Percentiles rank a stretch among this genome's conserved stretches.
phyloP scores from a whole-genome alignment of 208 protist species.

The Trypanosoma caninum region DNA sequence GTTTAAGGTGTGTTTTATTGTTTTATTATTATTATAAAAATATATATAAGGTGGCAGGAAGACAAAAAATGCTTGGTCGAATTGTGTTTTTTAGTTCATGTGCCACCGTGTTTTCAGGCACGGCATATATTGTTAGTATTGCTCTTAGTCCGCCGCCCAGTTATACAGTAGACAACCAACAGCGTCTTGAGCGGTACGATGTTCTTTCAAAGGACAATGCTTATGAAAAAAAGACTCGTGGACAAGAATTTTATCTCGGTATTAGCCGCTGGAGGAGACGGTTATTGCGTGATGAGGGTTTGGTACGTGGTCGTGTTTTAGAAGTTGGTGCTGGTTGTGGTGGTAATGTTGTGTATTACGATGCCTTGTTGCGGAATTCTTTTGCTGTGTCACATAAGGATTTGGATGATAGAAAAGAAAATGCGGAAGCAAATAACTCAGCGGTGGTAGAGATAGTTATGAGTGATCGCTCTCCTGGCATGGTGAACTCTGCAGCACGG shows the following conservation, averaged over 20 bases:
- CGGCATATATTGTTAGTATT: constrained; percentile 61
- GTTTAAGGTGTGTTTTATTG: not conserved
- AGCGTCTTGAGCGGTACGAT: constrained; percentile 73
- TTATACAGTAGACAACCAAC: constrained; percentile 71
- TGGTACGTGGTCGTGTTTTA: constrained; percentile 64
- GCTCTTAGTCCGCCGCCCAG: constrained; percentile 58
- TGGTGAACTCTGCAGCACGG: constrained; percentile 57
- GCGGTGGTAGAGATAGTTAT: constrained; percentile 56
- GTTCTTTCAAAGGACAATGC: constrained; percentile 49
- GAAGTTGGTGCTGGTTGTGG: constrained; percentile 85
- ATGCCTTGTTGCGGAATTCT: not conserved
- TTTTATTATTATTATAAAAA: not conserved
- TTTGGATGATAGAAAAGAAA: not conserved
- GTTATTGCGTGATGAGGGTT: constrained; percentile 63
- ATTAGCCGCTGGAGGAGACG: constrained; percentile 68
- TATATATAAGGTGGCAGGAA: not conserved
- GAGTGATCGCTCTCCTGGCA: constrained; percentile 70
- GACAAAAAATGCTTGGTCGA: constrained; percentile 19
- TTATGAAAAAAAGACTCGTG: constrained; percentile 80
- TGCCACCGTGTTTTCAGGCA: constrained; percentile 62
- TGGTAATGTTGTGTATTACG: constrained; percentile 65
- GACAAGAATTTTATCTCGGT: constrained; percentile 83
- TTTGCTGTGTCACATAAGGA: not conserved
- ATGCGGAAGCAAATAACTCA: not conserved
- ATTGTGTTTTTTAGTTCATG: constrained; percentile 40